phyloP scores from a whole-genome alignment of 2,329 filamentous ascomycete genomes.

The Helotiales sp. region DNA sequence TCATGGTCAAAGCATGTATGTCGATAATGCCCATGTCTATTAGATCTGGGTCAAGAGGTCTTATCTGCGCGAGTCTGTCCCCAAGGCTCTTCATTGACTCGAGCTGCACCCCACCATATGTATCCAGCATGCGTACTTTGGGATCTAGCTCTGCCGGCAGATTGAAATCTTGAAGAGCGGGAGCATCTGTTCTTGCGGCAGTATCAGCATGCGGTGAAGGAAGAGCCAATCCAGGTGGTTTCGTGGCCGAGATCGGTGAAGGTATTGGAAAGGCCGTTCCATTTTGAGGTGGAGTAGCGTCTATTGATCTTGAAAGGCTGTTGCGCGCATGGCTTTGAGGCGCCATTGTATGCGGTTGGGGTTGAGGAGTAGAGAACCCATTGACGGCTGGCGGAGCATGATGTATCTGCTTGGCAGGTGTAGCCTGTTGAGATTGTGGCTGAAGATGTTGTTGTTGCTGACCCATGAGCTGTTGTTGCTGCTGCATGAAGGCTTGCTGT shows the following conservation, averaged over 20 bases:
- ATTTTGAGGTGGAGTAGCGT: constrained; percentile 39
- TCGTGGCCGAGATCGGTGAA: constrained; percentile 43
- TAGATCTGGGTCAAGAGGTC: constrained; percentile 73
- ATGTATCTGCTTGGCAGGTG: constrained; percentile 45
- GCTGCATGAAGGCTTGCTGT: constrained; percentile 51
- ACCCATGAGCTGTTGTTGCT: constrained; percentile 44
- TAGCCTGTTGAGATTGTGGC: constrained; percentile 44
- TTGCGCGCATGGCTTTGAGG: constrained; percentile 48
- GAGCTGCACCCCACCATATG: constrained; percentile 73
- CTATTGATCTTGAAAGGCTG: constrained; percentile 53
- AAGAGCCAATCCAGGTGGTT: constrained; percentile 26
- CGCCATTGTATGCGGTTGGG: constrained; percentile 42
- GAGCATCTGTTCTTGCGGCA: constrained; percentile 1
- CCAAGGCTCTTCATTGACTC: constrained; percentile 59
- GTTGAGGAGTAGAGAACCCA: constrained; percentile 48
- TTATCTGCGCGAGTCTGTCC: constrained; percentile 62
- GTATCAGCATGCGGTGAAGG: constrained; percentile 29
- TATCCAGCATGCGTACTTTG: constrained; percentile 53
- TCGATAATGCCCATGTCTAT: constrained; percentile 85
- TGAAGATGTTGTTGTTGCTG: constrained; percentile 42
- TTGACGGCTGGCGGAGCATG: constrained; percentile 48
- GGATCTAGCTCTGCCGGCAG: constrained; percentile 49
- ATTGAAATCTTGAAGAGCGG: constrained; percentile 23
- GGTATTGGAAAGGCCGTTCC: constrained; percentile 44
- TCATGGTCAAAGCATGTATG: constrained; percentile 84